A percentile compares a stretch with the other conserved stretches of the same genome.
phyloP scores from a whole-genome alignment of 73 alveolate species.

The Paramecium caudatum region DNA sequence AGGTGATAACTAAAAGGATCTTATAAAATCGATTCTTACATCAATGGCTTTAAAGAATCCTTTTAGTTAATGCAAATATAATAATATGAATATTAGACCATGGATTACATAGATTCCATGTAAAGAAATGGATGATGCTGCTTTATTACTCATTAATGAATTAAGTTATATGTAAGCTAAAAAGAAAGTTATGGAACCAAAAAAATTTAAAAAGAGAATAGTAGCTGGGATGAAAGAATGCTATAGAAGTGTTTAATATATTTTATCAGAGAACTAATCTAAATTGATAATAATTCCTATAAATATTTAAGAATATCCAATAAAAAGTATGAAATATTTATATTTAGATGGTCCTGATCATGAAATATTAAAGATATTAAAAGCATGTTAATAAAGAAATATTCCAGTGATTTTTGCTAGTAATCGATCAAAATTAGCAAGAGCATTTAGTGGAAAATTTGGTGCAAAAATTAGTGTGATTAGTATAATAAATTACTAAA shows the following conservation, averaged over 20 bases:
- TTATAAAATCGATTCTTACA: neutral
- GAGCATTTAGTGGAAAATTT: slow-evolving; percentile 75
- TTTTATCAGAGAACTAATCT: slow-evolving; percentile 61
- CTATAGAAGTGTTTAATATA: slow-evolving; percentile 35
- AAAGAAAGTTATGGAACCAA: slow-evolving; percentile 72
- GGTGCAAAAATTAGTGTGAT: slow-evolving; percentile 75
- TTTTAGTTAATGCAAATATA: neutral
- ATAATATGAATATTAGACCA: slow-evolving; percentile 44
- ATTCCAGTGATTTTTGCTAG: slow-evolving; percentile 61
- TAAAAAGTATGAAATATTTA: slow-evolving; percentile 22
- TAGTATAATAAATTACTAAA: slow-evolving; percentile 72
- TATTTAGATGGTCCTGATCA: slow-evolving; percentile 72
- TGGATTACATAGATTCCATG: slow-evolving; percentile 74
- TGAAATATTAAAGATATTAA: slow-evolving; percentile 52
- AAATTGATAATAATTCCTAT: slow-evolving; percentile 59
- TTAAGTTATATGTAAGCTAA: slow-evolving; percentile 64
- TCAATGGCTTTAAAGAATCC: slow-evolving; percentile 1
- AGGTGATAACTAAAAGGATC: neutral
- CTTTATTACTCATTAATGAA: slow-evolving; percentile 44
- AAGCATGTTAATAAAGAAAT: slow-evolving; percentile 13
- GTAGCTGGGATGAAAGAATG: slow-evolving; percentile 74
- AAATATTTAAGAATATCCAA: slow-evolving; percentile 54
- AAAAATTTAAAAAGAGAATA: slow-evolving; percentile 73
- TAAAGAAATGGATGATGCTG: slow-evolving; percentile 64
- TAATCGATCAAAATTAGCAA: slow-evolving; percentile 71